Base-by-base conservation (phyloP, 2,329 filamentous ascomycete genomes). In the Penicillium brasilianum region DNA sequence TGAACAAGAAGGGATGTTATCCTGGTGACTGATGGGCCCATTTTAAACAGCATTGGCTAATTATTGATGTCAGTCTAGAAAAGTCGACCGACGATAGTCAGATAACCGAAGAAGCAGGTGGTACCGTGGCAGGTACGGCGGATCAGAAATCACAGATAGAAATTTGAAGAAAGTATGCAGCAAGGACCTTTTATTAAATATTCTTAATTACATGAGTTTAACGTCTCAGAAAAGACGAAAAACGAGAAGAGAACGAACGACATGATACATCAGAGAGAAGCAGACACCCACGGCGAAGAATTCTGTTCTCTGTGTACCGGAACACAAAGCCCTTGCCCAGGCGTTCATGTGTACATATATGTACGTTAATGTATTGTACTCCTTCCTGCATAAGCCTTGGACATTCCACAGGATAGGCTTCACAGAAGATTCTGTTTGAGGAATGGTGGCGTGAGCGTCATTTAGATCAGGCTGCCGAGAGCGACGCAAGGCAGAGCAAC, bases 401-500 rank as follows among this genome's bases (percentile, higher is more conserved):
- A 20, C 30, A 39, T 62, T 51, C 46, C 16, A 49, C 20, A 57
- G 50, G 52, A 32, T 34, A 18, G 48, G 28, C 48, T 16, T 54
- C 56, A 37, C 25, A 48, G 41, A 49, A 30, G 55, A 32, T 48
- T 34, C 49, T 25, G 34, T 36, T 43, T 7, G 18, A 37, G 53
- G 41, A 16, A 20, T 34, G 30, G 46, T 13, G 28, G n/a, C 55
- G 34, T 20, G 5, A 9, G 16, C 2, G 46, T 44, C 7, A 25
- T 57, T 72, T 75, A 76, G 52, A 76, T 57, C 20, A 73, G 60
- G 44, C 67, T 63, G 58, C 71, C 69, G 49, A 75, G 62, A 44
- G 72, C 72, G 65, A 75, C 64, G 62, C 74, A 76, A 54, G 73
- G 70, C 54, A 69, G 34, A 32, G 68, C 70, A 28, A 75, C 64